These are phyloP conservation scores for Erodium trifolium DNA, from an alignment of 441 rosid species.

Conservation along the genomic window DNA sequence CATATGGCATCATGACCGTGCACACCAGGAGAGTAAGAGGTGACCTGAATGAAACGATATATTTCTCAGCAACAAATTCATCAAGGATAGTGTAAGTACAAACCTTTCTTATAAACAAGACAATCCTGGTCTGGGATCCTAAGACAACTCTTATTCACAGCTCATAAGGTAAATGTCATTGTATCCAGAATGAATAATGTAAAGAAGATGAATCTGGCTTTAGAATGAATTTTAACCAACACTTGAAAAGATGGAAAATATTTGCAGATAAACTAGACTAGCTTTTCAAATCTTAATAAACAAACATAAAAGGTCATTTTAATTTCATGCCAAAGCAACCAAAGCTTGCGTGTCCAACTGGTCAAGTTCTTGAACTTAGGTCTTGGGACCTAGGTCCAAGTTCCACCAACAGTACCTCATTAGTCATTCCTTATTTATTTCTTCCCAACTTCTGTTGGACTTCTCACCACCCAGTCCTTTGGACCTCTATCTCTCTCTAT, in stretches of 20 bases:
- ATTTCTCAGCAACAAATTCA: slow-evolving; percentile 1
- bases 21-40: slow-evolving; percentile 75
- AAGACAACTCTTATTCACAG: neutral
- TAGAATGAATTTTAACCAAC: neutral
- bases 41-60: slow-evolving; percentile 45
- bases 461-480: too few relatives aligned
- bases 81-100: too few relatives aligned
- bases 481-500: too few relatives aligned
- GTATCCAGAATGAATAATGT: neutral
- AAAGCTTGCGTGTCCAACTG: too few relatives aligned
- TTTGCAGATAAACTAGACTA: neutral
- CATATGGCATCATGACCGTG: slow-evolving; percentile 87
- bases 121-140: neutral
- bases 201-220: neutral
- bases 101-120: neutral
- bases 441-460: too few relatives aligned
- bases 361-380: too few relatives aligned
- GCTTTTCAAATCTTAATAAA: neutral
- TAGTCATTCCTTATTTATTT: too few relatives aligned
- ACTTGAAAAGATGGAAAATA: neutral
- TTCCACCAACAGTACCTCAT: too few relatives aligned
- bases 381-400: too few relatives aligned
- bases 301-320: neutral
- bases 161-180: neutral
- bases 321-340: neutral